Evolutionary conservation across 202 grass and related monocot species (phyloP).

Genomic region (Schoenoplectus tabernaemontani): DNA sequence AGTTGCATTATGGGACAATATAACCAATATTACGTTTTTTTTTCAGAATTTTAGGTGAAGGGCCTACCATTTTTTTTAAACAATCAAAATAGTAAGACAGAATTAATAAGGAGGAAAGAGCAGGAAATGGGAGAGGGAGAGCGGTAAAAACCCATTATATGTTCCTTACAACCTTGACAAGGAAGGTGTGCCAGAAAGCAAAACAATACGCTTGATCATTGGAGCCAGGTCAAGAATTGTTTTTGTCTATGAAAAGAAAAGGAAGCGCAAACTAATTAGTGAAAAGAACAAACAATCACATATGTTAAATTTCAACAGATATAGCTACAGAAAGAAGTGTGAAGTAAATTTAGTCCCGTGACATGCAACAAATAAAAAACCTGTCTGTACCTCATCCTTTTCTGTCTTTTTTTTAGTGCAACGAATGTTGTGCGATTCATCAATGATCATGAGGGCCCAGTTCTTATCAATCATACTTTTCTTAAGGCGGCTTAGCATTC

Average conservation of each 20-base stretch:
- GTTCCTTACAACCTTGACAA: conserved; percentile 83
- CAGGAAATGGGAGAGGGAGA: not conserved
- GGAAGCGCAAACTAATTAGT: conserved; percentile 1
- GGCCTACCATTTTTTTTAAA: not conserved
- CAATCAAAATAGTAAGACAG: not conserved
- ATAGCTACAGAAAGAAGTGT: conserved; percentile 18
- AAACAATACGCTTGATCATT: conserved; percentile 45
- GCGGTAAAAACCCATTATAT: not conserved
- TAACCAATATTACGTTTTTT: not conserved
- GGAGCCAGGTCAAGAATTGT: conserved; percentile 62
- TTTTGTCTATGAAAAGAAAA: conserved; percentile 51
- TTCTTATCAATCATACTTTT: conserved; percentile 52
- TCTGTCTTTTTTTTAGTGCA: conserved; percentile 60
- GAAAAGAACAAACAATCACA: conserved; percentile 16
- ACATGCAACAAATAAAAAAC: not conserved
- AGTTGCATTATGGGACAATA: not conserved
- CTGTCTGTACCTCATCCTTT: conserved; percentile 52
- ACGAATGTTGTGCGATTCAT: conserved; percentile 98
- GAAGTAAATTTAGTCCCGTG: not conserved
- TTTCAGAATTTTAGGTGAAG: not conserved
- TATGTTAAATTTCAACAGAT: conserved; percentile 11
- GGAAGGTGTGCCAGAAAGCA: conserved; percentile 94
- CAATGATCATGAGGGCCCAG: conserved; percentile 89
- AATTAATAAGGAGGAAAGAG: not conserved
- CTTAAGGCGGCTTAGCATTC: conserved; percentile 66